Evolutionary conservation across 352 stramenopile genomes (phyloP).

Genomic region (Globisporangium paroecandrum): DNA sequence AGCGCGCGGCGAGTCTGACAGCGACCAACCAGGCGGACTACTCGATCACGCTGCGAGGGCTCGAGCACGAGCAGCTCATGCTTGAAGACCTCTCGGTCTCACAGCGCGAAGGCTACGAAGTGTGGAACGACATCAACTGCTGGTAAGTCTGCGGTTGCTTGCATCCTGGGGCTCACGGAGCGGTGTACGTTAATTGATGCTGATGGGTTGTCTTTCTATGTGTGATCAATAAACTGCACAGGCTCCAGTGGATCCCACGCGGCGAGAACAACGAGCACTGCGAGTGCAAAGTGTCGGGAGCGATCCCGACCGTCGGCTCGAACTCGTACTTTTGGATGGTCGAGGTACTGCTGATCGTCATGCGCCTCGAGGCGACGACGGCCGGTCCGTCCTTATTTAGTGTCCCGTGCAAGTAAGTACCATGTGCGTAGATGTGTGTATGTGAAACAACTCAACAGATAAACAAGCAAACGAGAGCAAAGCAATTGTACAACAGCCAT

Average conservation of each 20-base stretch:
- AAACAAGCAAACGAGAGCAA: background rate
- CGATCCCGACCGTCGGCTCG: constrained; percentile 18
- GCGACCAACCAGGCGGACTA: background rate
- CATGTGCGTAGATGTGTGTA: background rate
- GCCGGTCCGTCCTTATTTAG: constrained; percentile 1
- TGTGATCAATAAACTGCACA: background rate
- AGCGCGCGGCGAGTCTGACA: background rate
- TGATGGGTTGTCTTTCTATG: background rate
- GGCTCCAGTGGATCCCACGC: constrained; percentile 15
- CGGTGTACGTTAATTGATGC: background rate
- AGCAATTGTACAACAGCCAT: too few relatives aligned
- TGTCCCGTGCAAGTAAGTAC: background rate
- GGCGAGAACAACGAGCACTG: constrained; percentile 13
- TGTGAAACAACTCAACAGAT: background rate
- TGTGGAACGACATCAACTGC: constrained; percentile 22
- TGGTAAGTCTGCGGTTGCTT: constrained; percentile 9
- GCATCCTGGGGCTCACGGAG: too few relatives aligned
- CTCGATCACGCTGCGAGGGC: constrained; percentile 13
- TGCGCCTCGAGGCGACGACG: constrained; percentile 14
- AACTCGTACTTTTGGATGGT: constrained; percentile 23
- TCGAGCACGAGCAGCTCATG: constrained; percentile 17
- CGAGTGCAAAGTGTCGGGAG: constrained; percentile 18
- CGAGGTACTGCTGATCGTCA: constrained; percentile 20
- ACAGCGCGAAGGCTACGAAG: constrained; percentile 12
- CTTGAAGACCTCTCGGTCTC: constrained; percentile 19